Evolutionary conservation across 208 protist genomes (phyloP).

Genomic region (Zelonia costaricensis): DNA sequence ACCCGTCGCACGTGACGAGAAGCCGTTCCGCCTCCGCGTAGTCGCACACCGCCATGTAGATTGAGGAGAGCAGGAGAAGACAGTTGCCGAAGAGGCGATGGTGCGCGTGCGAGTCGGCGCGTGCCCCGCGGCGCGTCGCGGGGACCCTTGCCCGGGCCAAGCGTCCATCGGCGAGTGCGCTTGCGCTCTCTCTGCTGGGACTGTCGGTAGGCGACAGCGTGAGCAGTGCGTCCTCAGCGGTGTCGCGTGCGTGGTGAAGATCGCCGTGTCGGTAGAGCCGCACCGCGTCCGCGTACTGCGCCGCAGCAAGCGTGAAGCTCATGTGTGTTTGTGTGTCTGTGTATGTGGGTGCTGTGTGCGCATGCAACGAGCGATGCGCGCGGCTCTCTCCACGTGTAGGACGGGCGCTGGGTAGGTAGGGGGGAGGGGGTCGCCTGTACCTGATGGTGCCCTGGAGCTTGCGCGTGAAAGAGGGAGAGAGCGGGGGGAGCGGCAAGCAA

Average conservation of each 20-base stretch:
- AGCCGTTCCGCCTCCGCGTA: conserved; percentile 62
- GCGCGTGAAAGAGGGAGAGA: too few relatives aligned
- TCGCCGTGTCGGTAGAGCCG: conserved; percentile 28
- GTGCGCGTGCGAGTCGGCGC: background rate
- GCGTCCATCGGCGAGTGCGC: too few relatives aligned
- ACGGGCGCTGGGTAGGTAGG: too few relatives aligned
- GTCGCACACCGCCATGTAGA: conserved; percentile 43
- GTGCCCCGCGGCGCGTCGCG: background rate
- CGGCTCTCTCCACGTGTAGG: too few relatives aligned
- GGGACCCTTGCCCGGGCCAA: too few relatives aligned
- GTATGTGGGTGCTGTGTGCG: too few relatives aligned
- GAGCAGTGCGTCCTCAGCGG: conserved; percentile 31
- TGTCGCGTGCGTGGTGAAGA: conserved; percentile 35
- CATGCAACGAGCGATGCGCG: too few relatives aligned
- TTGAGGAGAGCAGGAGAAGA: conserved; percentile 49
- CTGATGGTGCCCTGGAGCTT: too few relatives aligned
- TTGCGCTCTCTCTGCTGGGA: too few relatives aligned
- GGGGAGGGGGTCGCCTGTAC: too few relatives aligned
- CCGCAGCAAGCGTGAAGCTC: conserved; percentile 7
- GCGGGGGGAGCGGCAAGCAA: too few relatives aligned
- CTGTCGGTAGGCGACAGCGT: conserved; percentile 16
- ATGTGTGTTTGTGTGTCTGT: too few relatives aligned
- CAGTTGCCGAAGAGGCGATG: conserved; percentile 45
- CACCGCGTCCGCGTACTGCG: conserved; percentile 29
- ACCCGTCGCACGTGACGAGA: conserved; percentile 52